Percentiles rank a stretch among this genome's conserved stretches.
Evolutionary conservation across 1,139 yeast genomes (phyloP).

Genomic region (Suhomyces coccinellae): DNA sequence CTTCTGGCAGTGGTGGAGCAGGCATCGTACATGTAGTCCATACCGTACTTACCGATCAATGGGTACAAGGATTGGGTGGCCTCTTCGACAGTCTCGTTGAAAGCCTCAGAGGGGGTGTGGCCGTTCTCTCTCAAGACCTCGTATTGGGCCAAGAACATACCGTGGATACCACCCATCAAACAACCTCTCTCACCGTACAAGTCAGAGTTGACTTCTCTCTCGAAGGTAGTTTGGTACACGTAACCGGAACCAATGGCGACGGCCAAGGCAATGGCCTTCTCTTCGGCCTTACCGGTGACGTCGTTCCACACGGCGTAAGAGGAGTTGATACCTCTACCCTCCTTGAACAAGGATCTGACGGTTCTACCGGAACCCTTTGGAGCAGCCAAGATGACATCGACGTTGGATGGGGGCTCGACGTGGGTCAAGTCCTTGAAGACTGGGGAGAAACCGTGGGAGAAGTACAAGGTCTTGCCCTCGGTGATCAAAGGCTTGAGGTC

Average conservation of each 20-base stretch:
- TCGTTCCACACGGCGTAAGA: conserved; percentile 99
- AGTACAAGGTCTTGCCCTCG: conserved; percentile 96
- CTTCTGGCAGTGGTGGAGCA: conserved; percentile 99
- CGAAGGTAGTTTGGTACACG: conserved; percentile 99
- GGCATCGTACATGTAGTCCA: conserved; percentile 99
- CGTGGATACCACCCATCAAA: conserved; percentile 99
- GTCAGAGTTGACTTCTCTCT: conserved; percentile 98
- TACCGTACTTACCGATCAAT: conserved; percentile 97
- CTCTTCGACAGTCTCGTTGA: conserved; percentile 99
- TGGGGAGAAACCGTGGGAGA: conserved; percentile 99
- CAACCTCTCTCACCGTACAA: conserved; percentile 99
- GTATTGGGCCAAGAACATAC: conserved; percentile 99
- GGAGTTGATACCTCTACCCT: conserved; percentile 99
- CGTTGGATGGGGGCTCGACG: conserved; percentile 91
- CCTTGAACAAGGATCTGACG: conserved; percentile 98
- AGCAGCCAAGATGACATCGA: conserved; percentile 97
- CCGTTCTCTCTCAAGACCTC: conserved; percentile 99
- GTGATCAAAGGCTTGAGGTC: conserved; percentile 85
- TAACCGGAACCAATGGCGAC: conserved; percentile 99
- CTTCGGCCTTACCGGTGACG: conserved; percentile 98
- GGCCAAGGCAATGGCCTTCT: conserved; percentile 97
- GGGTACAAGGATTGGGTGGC: conserved; percentile 99
- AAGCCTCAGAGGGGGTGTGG: conserved; percentile 99
- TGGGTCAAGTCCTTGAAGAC: conserved; percentile 97
- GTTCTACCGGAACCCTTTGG: conserved; percentile 99